Evolutionary conservation across 306 rosid genomes (phyloP), one percentile per base, ranked within the genome.

Genomic region (Rubus parviflorus): DNA sequence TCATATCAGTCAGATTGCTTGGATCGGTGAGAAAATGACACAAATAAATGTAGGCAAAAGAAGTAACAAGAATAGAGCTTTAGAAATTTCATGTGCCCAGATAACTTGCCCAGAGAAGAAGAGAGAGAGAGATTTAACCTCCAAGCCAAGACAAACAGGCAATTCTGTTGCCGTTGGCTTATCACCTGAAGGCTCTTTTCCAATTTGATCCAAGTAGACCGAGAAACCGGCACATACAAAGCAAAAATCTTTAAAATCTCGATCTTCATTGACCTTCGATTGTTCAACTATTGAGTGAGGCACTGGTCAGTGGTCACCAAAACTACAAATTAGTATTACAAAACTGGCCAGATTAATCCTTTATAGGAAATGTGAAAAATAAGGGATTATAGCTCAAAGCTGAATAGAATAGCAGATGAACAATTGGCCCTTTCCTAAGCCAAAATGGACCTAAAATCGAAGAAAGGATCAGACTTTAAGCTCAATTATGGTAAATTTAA

Each of bases 201-300:
- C 65, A 25, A 5, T 45, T 3, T 52, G 45, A 60, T 74, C 69
- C 46, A 17, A 45, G 46, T 46, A 74, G 19, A 60, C 0, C 5
- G 78, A 74, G 70, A 45, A 61, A 30, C 78, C 78, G 22, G 70
- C 78, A 74, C 78, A 61, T 5, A n/a, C 37, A 35, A 45, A 74
- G 9, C n/a, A 23, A 74, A 61, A 74, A 45, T 74, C 70, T 11
- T 16, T 7, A 74, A 61, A 19, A 35, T 61, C 46, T 19, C 58
- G 54, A 11, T 60, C 70, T 6, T 74, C 60, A 1, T 72, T 35
- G 37, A 3, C 11, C 64, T 72, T 61, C 7, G 51, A n/a, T 72
- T 54, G 51, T 1, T 13, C 38, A 74, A 61, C 60, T 30, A 61
- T 0, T 19, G 60, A 6, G 12, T 74, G 30, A 17, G 78, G 47